A percentile compares a stretch with the other conserved stretches of the same genome.
phyloP scores from a whole-genome alignment of 768 basidiomycete species.

The Kwoniella dendrophila region DNA sequence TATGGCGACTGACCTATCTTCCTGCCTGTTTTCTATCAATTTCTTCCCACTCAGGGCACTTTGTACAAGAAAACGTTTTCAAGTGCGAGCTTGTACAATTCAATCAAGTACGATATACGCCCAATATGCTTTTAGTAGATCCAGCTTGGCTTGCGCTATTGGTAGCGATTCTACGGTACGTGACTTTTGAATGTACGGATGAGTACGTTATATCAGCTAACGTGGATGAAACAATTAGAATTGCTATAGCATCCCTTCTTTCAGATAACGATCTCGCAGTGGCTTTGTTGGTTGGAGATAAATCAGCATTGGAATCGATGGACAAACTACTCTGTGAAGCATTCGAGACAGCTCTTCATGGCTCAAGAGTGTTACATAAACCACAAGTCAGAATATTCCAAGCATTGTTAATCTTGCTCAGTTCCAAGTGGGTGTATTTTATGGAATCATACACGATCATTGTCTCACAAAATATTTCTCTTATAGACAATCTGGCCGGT shows the following conservation, averaged over 20 bases:
- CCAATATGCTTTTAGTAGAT: conserved; percentile 2
- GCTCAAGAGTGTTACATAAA: conserved; percentile 1
- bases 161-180: conserved; percentile 12
- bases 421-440: conserved; percentile 5
- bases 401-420: conserved; percentile 2
- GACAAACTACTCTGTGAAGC: not conserved
- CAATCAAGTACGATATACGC: not conserved
- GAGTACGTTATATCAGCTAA: not conserved
- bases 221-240: not conserved
- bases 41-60: no score
- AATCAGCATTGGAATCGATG: not conserved
- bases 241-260: conserved; percentile 1
- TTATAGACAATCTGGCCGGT: conserved; percentile 3
- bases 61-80: conserved; percentile 11
- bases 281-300: not conserved
- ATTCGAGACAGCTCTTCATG: conserved; percentile 1
- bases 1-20: no score
- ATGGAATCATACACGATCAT: not conserved
- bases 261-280: not conserved
- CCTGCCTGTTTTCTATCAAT: no score
- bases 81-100: conserved; percentile 5
- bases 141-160: conserved; percentile 17
- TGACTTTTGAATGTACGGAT: not conserved
- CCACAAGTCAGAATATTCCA: conserved; percentile 16
- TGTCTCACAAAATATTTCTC: no score